Evolutionary conservation across 140 eudicot genomes (phyloP).

Genomic region (Senecio squalidus): DNA sequence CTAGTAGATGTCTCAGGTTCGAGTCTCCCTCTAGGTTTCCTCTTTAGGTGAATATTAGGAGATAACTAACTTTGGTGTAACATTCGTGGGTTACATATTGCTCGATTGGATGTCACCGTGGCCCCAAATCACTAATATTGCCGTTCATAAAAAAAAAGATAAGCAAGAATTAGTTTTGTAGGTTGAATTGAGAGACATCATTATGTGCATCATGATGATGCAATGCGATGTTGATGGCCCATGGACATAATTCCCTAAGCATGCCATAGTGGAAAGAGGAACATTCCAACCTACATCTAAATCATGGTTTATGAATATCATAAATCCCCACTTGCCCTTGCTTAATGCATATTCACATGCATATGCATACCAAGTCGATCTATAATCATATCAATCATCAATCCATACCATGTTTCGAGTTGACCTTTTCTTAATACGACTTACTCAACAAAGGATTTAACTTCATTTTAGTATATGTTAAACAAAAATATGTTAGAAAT

Average conservation of each 20-base stretch:
- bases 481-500: no score
- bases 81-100: no score
- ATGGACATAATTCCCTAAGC: slow-evolving; percentile 37
- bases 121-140: no score
- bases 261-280: slow-evolving; percentile 41
- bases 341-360: slow-evolving; percentile 10
- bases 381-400: background rate
- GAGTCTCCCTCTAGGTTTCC: no score
- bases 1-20: no score
- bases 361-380: background rate
- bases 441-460: background rate
- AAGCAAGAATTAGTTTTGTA: slow-evolving; percentile 4
- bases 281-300: slow-evolving; percentile 35
- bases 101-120: no score
- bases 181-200: slow-evolving; percentile 52
- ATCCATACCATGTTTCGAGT: background rate
- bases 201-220: slow-evolving; percentile 54
- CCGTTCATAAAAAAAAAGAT: slow-evolving; percentile 3
- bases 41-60: no score
- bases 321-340: slow-evolving; percentile 45
- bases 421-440: background rate
- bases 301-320: slow-evolving; percentile 49
- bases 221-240: slow-evolving; percentile 36
- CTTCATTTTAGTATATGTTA: no score
- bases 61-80: no score